Percentiles rank a stretch among this genome's conserved stretches.
Evolutionary conservation across 176 grass and related monocot genomes (phyloP).

Genomic region (Themeda triandra): DNA sequence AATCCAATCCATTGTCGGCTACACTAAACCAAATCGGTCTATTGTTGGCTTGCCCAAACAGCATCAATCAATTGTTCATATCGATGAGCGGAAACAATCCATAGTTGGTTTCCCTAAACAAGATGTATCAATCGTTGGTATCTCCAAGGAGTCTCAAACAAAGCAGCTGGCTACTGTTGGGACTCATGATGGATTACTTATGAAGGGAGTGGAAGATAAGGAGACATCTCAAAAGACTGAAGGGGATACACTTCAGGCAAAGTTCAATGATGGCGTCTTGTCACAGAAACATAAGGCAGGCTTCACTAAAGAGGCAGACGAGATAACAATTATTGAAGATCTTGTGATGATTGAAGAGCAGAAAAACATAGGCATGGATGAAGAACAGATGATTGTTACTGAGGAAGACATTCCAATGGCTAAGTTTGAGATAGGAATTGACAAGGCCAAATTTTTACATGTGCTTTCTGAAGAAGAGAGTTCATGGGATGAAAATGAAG

Average conservation of each 20-base stretch:
- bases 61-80: slow-evolving; percentile 15
- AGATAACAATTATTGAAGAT: slow-evolving; percentile 8
- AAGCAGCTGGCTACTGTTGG: slow-evolving; percentile 20
- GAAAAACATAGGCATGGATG: background rate
- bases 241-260: background rate
- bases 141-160: slow-evolving; percentile 21
- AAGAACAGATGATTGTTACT: slow-evolving; percentile 1
- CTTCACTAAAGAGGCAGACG: slow-evolving; percentile 8
- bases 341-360: slow-evolving; percentile 31
- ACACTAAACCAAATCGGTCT: slow-evolving; percentile 15
- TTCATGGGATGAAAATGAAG: slow-evolving; percentile 27
- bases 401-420: slow-evolving; percentile 11
- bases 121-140: slow-evolving; percentile 17
- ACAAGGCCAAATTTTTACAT: slow-evolving; percentile 1
- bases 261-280: slow-evolving; percentile 9
- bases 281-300: slow-evolving; percentile 1
- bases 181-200: background rate
- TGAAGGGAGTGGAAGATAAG: slow-evolving; percentile 9
- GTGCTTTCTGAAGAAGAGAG: slow-evolving; percentile 21
- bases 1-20: slow-evolving; percentile 11
- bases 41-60: slow-evolving; percentile 31
- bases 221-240: background rate
- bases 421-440: background rate
- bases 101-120: slow-evolving; percentile 17
- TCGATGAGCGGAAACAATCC: slow-evolving; percentile 19